Base-by-base conservation (phyloP, 805 yeast species). In the Ogataea polymorpha region DNA sequence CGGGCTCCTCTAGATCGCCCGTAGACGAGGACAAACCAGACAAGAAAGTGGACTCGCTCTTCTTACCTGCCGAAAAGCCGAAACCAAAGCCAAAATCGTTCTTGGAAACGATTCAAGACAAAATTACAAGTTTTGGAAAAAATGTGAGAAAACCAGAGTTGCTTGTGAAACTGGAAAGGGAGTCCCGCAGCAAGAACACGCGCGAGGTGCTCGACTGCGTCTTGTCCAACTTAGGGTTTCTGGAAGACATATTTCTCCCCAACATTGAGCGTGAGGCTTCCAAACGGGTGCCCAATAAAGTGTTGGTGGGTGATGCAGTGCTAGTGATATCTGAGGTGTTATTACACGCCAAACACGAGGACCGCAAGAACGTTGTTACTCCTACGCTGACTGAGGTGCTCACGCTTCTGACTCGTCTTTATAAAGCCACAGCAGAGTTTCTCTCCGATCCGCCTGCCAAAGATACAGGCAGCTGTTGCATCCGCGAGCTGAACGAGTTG, bases 271-370 rank as follows among this genome's bases (percentile, higher is more conserved):
- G 77, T 51, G 87, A 81, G 48, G 75, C 87, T 1, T 79, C 78
- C 44, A 71, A 75, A 16, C 62, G 87, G 26, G 70, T 81, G 2
- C 70, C 79, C n/a, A 71, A 80, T 37, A 79, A 86, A 1, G 75
- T 66, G 5, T 66, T 71, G 38, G 67, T 73, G 41, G 86, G 86
- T 5, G 79, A 82, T 54, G 75, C 86, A 0, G 76, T 82, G 14
- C 73, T 82, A 36, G 70, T 85, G 2, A 58, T 83, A 10, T 64
- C 86, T 2, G 71, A 81, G 37, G 65, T 82, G 41, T 64, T 80
- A 14, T 61, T 79, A 5, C 79, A 76, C 53, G 78, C 89, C 1
- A 69, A 77, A 17, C 78, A 74, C 36, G 89, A 83, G 55, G 89
- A 82, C 48, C 77, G 76, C 42, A 72, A 66, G 39, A 72, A 76